A percentile compares a stretch with the other conserved stretches of the same genome.
phyloP scores from a whole-genome alignment of 768 basidiomycete genomes.

The Lactarius evosmus region DNA sequence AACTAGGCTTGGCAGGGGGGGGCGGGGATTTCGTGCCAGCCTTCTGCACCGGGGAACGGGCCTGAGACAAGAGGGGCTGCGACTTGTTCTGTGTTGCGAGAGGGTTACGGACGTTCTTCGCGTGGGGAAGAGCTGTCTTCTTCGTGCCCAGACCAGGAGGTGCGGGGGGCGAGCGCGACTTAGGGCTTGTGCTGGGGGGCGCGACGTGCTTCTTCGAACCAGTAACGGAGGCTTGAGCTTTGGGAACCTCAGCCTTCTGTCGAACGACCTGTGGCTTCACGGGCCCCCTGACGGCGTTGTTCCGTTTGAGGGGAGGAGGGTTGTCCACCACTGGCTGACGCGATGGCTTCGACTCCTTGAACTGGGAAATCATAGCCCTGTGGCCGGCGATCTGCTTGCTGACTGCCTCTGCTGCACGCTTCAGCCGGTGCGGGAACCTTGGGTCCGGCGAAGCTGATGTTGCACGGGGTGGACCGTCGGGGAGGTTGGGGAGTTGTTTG shows the following conservation, averaged over 20 bases:
- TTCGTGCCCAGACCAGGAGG: not conserved
- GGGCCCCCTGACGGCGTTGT: conserved; percentile 7
- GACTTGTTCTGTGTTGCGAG: not conserved
- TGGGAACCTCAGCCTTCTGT: not conserved
- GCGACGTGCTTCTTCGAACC: not conserved
- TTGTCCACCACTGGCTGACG: conserved; percentile 6
- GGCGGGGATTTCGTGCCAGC: not conserved
- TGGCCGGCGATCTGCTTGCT: conserved; percentile 16
- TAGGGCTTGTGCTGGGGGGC: not conserved
- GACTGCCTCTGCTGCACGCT: conserved; percentile 19
- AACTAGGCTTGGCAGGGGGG: not conserved
- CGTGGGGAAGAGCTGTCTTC: not conserved
- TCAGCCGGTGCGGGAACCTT: not conserved
- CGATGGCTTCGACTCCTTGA: conserved; percentile 14
- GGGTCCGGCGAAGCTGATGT: not conserved
- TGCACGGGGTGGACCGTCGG: not conserved
- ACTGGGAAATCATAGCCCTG: conserved; percentile 21
- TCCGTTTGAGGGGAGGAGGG: not conserved
- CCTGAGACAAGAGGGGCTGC: not conserved
- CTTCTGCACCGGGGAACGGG: not conserved
- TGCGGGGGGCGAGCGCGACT: conserved; percentile 1
- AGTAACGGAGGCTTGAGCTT: not conserved
- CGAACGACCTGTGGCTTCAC: not conserved
- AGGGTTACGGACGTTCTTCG: not conserved
- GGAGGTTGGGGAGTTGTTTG: not conserved